phyloP scores from a whole-genome alignment of 371 early-diverging fungal species.

The Thermomucor indicae-seudaticae region DNA sequence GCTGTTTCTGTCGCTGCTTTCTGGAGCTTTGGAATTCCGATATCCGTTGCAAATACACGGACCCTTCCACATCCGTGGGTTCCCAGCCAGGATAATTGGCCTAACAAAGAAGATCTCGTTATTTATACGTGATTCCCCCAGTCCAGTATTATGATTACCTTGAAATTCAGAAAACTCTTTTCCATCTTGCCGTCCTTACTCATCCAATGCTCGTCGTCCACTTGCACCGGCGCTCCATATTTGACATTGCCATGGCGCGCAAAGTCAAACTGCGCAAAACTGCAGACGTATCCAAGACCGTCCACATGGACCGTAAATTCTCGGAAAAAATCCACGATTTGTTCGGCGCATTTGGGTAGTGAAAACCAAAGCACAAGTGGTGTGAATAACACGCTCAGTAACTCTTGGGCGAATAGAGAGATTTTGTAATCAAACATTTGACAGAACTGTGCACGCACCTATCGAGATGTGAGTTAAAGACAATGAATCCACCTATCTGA shows the following conservation, averaged over 20 bases:
- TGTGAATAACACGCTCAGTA: constrained; percentile 77
- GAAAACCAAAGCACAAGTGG: constrained; percentile 84
- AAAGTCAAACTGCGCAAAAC: constrained; percentile 93
- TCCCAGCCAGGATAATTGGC: constrained; percentile 84
- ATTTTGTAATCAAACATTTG: constrained; percentile 79
- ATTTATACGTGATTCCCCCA: not conserved
- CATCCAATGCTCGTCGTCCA: constrained; percentile 54
- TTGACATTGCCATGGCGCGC: constrained; percentile 78
- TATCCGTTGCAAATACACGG: constrained; percentile 61
- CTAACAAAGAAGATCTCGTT: constrained; percentile 24
- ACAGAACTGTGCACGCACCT: constrained; percentile 81
- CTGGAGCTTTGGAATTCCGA: constrained; percentile 30
- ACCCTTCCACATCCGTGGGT: constrained; percentile 64
- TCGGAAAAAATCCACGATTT: constrained; percentile 88
- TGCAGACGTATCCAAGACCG: constrained; percentile 91
- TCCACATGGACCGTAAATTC: constrained; percentile 92
- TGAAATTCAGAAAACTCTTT: constrained; percentile 91
- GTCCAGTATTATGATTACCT: constrained; percentile 47
- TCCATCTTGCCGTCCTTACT: constrained; percentile 96
- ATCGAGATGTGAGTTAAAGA: not conserved
- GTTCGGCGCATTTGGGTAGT: constrained; percentile 74
- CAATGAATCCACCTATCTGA: too few species aligned
- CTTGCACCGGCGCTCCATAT: constrained; percentile 73
- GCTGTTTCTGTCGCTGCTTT: constrained; percentile 10
- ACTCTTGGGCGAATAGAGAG: constrained; percentile 75